These are phyloP conservation scores for Kluyveromyces wickerhamii DNA, from an alignment of 805 yeast genomes.

Conservation along the genomic window DNA sequence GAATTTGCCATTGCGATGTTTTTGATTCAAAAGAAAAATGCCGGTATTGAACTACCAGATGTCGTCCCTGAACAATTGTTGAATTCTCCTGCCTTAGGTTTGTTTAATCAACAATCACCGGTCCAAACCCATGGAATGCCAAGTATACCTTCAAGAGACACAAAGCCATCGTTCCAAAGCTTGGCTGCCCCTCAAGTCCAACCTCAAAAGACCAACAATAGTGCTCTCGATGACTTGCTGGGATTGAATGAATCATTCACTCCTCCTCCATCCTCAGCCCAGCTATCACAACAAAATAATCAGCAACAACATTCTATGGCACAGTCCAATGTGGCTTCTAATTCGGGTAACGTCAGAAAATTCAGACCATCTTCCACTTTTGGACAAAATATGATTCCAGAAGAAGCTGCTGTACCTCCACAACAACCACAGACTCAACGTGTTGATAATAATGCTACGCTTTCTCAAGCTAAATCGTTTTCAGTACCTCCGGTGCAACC, in stretches of 20 bases:
- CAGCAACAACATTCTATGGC: constrained; percentile 7
- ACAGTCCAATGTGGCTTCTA: constrained; percentile 15
- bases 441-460: constrained; percentile 41
- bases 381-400: constrained; percentile 61
- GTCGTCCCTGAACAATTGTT: constrained; percentile 63
- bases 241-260: constrained; percentile 50
- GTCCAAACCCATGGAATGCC: constrained; percentile 17
- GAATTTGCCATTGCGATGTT: constrained; percentile 95
- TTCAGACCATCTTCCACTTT: constrained; percentile 81
- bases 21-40: constrained; percentile 73
- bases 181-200: constrained; percentile 9
- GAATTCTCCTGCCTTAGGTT: constrained; percentile 28
- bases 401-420: constrained; percentile 20
- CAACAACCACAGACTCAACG: constrained; percentile 10
- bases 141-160: constrained; percentile 32
- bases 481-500: constrained; percentile 29
- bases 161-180: constrained; percentile 29
- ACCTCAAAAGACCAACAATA: constrained; percentile 27
- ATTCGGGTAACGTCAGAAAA: constrained; percentile 30
- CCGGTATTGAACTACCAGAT: constrained; percentile 73
- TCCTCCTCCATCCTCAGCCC: constrained; percentile 24
- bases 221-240: constrained; percentile 60
- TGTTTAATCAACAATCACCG: constrained; percentile 14
- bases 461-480: constrained; percentile 39
- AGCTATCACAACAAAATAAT: too few relatives aligned